Conservation (phyloP, 2,329 filamentous ascomycete genomes). For the Claviceps sp. region DNA sequence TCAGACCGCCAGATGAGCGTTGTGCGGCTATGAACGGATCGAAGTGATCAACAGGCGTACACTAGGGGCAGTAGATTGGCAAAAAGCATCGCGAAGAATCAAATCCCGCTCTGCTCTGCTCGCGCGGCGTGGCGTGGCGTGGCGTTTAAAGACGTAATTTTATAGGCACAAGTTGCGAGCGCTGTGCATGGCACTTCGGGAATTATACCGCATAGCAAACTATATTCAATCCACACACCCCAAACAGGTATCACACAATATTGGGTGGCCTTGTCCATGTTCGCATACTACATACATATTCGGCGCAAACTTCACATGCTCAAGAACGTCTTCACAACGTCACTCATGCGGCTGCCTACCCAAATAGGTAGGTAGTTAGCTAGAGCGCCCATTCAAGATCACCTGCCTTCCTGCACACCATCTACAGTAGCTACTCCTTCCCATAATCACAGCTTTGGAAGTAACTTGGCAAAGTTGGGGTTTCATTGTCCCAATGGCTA, state of each 20-base stretch:
- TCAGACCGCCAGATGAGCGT: slow-evolving; percentile 16
- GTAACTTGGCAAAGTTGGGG: background rate
- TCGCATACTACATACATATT: background rate
- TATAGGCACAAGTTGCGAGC: background rate
- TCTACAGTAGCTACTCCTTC: background rate
- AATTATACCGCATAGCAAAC: background rate
- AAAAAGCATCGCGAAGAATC: background rate
- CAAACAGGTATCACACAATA: background rate
- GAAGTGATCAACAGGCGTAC: background rate
- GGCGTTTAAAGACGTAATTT: background rate
- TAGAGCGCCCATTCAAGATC: too few relatives aligned
- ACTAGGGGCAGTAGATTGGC: background rate
- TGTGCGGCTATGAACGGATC: background rate
- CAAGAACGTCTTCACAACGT: background rate
- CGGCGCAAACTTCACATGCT: background rate
- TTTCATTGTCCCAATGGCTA: background rate
- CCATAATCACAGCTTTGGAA: background rate
- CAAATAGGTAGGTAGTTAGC: too few relatives aligned
- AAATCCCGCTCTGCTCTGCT: background rate
- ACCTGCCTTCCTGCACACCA: too few relatives aligned
- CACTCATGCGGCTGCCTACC: background rate
- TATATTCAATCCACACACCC: background rate
- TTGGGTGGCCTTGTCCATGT: background rate
- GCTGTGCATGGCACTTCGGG: background rate
- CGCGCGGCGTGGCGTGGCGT: background rate